phyloP scores from a whole-genome alignment of 2,329 filamentous ascomycete genomes.

The Arthrobotrys conoides region DNA sequence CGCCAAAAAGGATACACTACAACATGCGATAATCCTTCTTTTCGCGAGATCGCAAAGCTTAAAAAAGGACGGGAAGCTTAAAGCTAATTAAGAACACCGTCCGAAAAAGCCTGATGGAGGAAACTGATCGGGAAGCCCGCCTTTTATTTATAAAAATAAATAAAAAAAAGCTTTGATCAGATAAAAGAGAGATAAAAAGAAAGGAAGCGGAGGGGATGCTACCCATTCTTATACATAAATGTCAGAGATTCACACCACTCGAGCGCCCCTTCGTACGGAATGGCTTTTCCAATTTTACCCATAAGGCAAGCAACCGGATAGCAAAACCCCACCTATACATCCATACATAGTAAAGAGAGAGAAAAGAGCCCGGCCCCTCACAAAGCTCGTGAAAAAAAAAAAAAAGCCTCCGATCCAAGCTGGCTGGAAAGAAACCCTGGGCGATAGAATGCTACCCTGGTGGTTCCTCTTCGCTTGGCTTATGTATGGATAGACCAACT shows the following conservation, averaged over 20 bases:
- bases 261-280: conserved; percentile 2
- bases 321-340: background rate
- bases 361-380: conserved; percentile 4
- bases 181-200: background rate
- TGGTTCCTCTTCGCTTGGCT: conserved; percentile 22
- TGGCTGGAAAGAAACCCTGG: background rate
- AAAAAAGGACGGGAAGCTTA: conserved; percentile 11
- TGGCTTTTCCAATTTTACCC: conserved; percentile 9
- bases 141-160: background rate
- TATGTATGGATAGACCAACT: conserved; percentile 12
- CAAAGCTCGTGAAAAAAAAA: conserved; percentile 24
- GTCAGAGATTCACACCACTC: background rate
- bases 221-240: conserved; percentile 18
- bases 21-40: conserved; percentile 3
- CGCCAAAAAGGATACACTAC: background rate
- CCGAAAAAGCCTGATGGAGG: background rate
- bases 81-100: conserved; percentile 9
- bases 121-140: conserved; percentile 1
- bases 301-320: background rate
- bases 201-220: background rate
- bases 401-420: conserved; percentile 21
- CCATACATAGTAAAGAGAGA: background rate
- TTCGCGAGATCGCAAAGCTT: conserved; percentile 11
- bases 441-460: conserved; percentile 9
- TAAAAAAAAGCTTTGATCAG: conserved; percentile 7